Base-by-base conservation (phyloP, 2,329 filamentous ascomycete species). In the Clarireedia sp. region DNA sequence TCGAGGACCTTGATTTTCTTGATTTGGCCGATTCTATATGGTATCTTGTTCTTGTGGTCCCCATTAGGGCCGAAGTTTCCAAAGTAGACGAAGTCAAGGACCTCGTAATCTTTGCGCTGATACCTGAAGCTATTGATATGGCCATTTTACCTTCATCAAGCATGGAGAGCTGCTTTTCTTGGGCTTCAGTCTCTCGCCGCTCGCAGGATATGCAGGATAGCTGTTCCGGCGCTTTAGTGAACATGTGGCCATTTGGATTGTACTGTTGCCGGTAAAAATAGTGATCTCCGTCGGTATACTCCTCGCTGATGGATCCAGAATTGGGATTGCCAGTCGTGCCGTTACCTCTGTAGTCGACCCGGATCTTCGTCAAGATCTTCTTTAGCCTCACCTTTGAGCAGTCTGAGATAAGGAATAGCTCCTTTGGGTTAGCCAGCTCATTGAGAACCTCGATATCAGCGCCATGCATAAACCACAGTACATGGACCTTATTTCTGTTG, bases 381-480 rank as follows among this genome's bases (percentile, higher is more conserved):
- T 24, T 23, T 5, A 59, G 7, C 0, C 24, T 44, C 3, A 49
- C 45, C 36, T 63, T 53, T 4, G 56, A 40, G 23, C 62, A 65
- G 2, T 48, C 19, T 6, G 29, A 40, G 3, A 55, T 26, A 1
- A 59, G 26, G 17, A 64, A 63, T 5, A 65, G 40, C 36, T 62
- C 61, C n/a, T 37, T 26, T 8, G 57, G 50, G 4, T 56, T 33
- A 2, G 61, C 60, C 3, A 57, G 24, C 17, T 63, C 57, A 2
- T 49, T 53, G 3, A 62, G 37, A 21, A 57, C 43, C 8, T 44
- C 41, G 1, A 60, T 62, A 7, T 38, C 38, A 3, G 37, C 46
- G 5, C 60, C 62, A 12, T 62, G 60, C 8, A 36, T 8, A n/a
- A 63, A 62, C 49, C 58, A 62, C 5, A 51, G 54, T 2, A 63